These are phyloP conservation scores for Acidomyces sp. DNA, from an alignment of 495 filamentous ascomycete genomes.

Conservation along the genomic window DNA sequence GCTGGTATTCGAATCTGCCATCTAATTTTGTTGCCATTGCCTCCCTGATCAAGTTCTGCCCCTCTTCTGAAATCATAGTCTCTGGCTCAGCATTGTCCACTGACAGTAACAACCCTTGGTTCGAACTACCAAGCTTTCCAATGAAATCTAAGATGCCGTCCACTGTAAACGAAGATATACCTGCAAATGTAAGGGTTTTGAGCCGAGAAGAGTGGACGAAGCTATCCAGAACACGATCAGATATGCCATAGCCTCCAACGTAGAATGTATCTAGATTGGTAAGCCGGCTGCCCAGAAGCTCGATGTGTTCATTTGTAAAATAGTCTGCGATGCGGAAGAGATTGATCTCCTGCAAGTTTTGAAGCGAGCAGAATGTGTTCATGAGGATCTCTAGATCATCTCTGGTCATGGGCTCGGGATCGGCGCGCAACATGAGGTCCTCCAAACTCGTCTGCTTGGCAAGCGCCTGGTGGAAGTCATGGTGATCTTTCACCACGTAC, in stretches of 20 bases:
- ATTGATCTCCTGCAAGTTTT: constrained; percentile 38
- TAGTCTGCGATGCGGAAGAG: constrained; percentile 42
- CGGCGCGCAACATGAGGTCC: constrained; percentile 37
- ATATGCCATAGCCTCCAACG: constrained; percentile 41
- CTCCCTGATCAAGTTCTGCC: constrained; percentile 23
- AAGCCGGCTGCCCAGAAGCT: constrained; percentile 36
- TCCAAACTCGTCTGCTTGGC: constrained; percentile 35
- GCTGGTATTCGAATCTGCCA: constrained; percentile 30
- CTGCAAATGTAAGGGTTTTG: constrained; percentile 25
- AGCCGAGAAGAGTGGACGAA: constrained; percentile 24
- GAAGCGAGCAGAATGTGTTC: constrained; percentile 34
- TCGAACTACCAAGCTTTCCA: constrained; percentile 22
- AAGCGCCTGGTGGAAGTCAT: constrained; percentile 42
- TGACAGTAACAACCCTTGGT: constrained; percentile 25
- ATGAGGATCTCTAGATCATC: constrained; percentile 40
- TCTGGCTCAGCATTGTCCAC: constrained; percentile 30
- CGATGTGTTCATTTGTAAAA: constrained; percentile 40
- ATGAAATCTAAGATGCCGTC: constrained; percentile 29
- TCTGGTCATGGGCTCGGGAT: constrained; percentile 33
- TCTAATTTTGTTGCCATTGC: constrained; percentile 23
- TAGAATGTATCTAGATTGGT: constrained; percentile 42
- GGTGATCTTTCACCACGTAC: constrained; percentile 34
- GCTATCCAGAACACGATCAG: constrained; percentile 37
- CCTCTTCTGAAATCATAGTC: constrained; percentile 24
- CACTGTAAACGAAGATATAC: constrained; percentile 27